Base-by-base conservation (phyloP, 192 early-diverging fungal species). In the Coemansia sp. region DNA sequence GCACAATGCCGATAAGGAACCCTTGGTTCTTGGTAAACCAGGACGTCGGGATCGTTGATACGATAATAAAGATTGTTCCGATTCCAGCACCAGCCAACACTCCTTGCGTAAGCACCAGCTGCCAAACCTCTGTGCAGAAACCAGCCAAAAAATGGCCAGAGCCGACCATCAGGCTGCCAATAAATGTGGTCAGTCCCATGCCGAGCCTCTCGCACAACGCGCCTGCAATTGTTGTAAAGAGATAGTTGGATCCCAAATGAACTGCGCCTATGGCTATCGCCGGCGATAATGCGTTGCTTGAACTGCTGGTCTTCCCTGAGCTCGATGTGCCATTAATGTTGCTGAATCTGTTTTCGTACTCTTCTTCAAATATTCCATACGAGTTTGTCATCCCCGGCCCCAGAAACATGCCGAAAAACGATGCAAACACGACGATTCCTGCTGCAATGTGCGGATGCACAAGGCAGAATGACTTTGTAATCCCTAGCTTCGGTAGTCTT, bases 1-100 rank as follows among this genome's bases (percentile, higher is more conserved):
- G 79, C 40, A 81, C 79, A 29, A 81, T 61, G 25, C 79, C 79
- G 9, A 81, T 81, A 52, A 81, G 67, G 32, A 81, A 75, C 2
- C 79, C 79, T 53, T 81, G 79, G 54, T 81, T 81, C 25, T 81
- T 81, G 63, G 66, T 75, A 42, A 81, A 81, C 79, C 79, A 81
- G 13, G 79, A 81, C 6, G 79, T 75, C 6, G 79, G 79, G 35
- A 81, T 81, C 0, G 79, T 81, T 11, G 79, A 81, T 9, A 81
- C 79, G 4, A 81, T 69, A 22, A 81, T 81, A 57, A 81, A 81
- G 9, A 81, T 59, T 10, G 79, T 81, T 55, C 79, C 79, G 23
- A 81, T 63, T 2, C 79, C 79, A 19, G 69, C 79, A 23, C 79
- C 79, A 13, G 70, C 63, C 45, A 81, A 49, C 7, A 75, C 62